A percentile compares a stretch with the other conserved stretches of the same genome.
phyloP scores from a whole-genome alignment of 2,329 filamentous ascomycete species.

The Tolypocladium tropicale region DNA sequence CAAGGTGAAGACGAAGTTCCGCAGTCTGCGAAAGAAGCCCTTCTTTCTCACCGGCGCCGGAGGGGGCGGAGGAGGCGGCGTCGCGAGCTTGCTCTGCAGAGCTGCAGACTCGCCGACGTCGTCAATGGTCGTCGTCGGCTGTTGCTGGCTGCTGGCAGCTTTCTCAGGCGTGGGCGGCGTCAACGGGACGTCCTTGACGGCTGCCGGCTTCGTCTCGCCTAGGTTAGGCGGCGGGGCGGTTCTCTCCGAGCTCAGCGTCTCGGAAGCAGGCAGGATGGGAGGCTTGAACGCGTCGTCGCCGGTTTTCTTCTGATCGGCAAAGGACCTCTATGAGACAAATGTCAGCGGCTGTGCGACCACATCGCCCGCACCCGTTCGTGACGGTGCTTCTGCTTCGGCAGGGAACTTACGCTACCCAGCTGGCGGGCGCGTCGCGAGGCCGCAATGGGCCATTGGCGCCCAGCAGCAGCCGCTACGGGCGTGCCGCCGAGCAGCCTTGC shows the following conservation, averaged over 20 bases:
- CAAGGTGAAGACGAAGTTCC: slow-evolving; percentile 67
- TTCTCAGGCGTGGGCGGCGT: slow-evolving; percentile 17
- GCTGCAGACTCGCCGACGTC: slow-evolving; percentile 10
- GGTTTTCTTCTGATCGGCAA: slow-evolving; percentile 43
- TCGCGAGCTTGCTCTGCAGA: slow-evolving; percentile 9
- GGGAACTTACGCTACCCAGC: slow-evolving; percentile 20
- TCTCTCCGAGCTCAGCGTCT: slow-evolving; percentile 39
- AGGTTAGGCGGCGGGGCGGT: slow-evolving; percentile 27
- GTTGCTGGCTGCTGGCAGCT: slow-evolving; percentile 5
- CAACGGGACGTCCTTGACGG: slow-evolving; percentile 19
- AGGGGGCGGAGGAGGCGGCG: slow-evolving; percentile 25
- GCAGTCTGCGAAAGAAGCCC: slow-evolving; percentile 60
- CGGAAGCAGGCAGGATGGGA: slow-evolving; percentile 41
- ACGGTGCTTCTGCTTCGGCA: no score
- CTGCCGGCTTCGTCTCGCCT: slow-evolving; percentile 23
- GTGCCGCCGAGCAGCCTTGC: slow-evolving; percentile 48
- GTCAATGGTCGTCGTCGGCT: slow-evolving; percentile 8
- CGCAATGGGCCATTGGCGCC: slow-evolving; percentile 47
- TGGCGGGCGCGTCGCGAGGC: slow-evolving; percentile 21
- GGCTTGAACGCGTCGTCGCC: slow-evolving; percentile 37
- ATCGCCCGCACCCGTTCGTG: not conserved
- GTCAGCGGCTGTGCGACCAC: not conserved
- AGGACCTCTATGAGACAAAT: slow-evolving; percentile 38
- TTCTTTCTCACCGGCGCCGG: slow-evolving; percentile 42
- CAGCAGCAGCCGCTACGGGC: slow-evolving; percentile 39